These are phyloP conservation scores for Canavalia ensiformis DNA, from an alignment of 306 rosid genomes.

Conservation along the genomic window DNA sequence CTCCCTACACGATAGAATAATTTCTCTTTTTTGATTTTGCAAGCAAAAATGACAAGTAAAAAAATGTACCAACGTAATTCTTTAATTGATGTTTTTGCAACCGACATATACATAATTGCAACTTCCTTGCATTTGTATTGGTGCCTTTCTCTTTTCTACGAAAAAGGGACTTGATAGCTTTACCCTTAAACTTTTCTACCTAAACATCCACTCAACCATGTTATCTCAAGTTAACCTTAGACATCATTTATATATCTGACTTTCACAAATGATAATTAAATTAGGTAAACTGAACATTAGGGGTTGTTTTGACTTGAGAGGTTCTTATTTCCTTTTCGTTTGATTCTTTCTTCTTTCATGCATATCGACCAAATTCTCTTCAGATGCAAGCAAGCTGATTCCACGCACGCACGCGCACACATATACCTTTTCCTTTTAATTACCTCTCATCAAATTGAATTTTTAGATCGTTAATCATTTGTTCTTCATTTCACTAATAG, in stretches of 20 bases:
- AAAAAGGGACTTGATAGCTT: constrained; percentile 31
- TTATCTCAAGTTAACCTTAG: constrained; percentile 15
- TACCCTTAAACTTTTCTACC: constrained; percentile 47
- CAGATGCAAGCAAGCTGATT: constrained; percentile 28
- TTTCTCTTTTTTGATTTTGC: neutral
- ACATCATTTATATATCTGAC: constrained; percentile 18
- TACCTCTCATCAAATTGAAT: neutral
- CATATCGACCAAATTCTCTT: constrained; percentile 12
- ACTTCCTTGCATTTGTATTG: constrained; percentile 44
- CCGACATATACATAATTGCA: constrained; percentile 25
- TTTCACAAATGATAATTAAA: constrained; percentile 12
- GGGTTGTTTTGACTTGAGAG: constrained; percentile 18
- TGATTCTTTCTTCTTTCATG: constrained; percentile 29
- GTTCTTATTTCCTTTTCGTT: constrained; percentile 17
- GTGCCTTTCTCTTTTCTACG: constrained; percentile 34
- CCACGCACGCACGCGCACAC: neutral
- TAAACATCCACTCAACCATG: constrained; percentile 51
- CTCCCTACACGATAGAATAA: constrained; percentile 41
- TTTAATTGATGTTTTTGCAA: constrained; percentile 30
- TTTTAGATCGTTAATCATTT: neutral
- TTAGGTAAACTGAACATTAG: constrained; percentile 30
- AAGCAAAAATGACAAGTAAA: neutral
- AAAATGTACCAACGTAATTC: neutral
- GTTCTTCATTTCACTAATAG: neutral
- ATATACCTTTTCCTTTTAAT: neutral